Conservation (phyloP, 176 grass and related monocot species). For the Thinopyrum elongatum region DNA sequence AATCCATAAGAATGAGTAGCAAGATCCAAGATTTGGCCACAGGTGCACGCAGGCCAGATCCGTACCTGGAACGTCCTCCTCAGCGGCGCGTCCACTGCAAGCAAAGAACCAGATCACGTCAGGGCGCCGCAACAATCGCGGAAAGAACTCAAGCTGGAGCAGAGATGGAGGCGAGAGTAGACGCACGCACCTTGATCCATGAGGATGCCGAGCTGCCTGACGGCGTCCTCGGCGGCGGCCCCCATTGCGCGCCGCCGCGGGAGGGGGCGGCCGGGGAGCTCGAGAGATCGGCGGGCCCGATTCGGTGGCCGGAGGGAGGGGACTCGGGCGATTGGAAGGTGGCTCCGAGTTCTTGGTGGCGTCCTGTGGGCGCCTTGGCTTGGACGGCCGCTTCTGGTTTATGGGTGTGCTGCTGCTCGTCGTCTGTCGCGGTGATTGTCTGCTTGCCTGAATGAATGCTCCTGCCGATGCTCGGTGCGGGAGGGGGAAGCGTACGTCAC, state of each 20-base stretch:
- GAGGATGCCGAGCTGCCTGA: constrained; percentile 69
- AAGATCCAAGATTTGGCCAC: constrained; percentile 43
- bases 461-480: not conserved
- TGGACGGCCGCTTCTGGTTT: constrained; percentile 12
- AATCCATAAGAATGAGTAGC: constrained; percentile 14
- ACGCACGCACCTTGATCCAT: constrained; percentile 60
- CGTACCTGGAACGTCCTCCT: constrained; percentile 88
- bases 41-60: constrained; percentile 13
- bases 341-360: not conserved
- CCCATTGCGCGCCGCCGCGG: constrained; percentile 54
- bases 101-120: constrained; percentile 26
- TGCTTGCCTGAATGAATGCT: not conserved
- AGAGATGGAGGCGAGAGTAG: not conserved
- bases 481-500: not conserved
- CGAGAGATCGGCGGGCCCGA: not conserved
- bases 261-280: not conserved
- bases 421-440: not conserved
- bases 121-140: constrained; percentile 3
- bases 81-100: constrained; percentile 78
- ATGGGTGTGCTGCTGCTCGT: constrained; percentile 8
- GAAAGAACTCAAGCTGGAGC: not conserved
- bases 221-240: constrained; percentile 61
- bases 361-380: constrained; percentile 16
- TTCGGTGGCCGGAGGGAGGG: not conserved
- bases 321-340: not conserved